Conservation (phyloP, 2,329 filamentous ascomycete genomes). For the Aschersonia sp. region DNA sequence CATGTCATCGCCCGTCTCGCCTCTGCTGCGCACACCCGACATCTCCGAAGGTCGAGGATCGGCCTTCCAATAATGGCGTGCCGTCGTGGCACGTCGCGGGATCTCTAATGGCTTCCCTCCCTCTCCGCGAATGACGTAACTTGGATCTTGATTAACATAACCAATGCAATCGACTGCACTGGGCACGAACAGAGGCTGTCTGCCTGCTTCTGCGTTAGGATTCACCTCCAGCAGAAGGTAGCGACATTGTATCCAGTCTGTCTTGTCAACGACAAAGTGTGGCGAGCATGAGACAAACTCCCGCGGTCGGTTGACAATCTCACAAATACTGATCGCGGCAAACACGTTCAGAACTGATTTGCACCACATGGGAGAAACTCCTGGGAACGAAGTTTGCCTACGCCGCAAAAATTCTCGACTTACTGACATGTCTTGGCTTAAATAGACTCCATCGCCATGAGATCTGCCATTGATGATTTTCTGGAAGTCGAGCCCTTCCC, state of each 20-base stretch:
- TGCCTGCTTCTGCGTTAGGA: constrained; percentile 3
- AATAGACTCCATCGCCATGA: constrained; percentile 72
- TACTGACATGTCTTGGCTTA: constrained; percentile 33
- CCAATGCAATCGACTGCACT: neutral
- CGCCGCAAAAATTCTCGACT: constrained; percentile 1
- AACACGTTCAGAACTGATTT: constrained; percentile 47
- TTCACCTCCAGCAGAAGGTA: constrained; percentile 51
- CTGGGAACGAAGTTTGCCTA: too few species aligned
- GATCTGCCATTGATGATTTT: constrained; percentile 47
- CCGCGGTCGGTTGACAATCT: constrained; percentile 61
- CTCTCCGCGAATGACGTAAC: constrained; percentile 4
- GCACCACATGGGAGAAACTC: constrained; percentile 35
- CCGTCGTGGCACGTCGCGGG: constrained; percentile 14
- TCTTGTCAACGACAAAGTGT: constrained; percentile 56
- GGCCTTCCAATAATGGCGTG: neutral
- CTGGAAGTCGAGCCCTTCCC: constrained; percentile 65
- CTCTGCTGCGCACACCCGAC: too few species aligned
- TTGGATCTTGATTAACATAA: constrained; percentile 15
- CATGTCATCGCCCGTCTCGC: too few species aligned
- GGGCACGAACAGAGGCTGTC: constrained; percentile 4
- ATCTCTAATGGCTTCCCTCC: constrained; percentile 5
- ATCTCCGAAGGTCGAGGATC: too few species aligned
- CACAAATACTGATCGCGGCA: constrained; percentile 59
- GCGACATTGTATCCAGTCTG: constrained; percentile 81
- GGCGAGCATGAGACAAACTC: constrained; percentile 41